These are phyloP conservation scores for Eucalyptus regnans DNA, from an alignment of 345 rosid genomes.

Conservation along the genomic window DNA sequence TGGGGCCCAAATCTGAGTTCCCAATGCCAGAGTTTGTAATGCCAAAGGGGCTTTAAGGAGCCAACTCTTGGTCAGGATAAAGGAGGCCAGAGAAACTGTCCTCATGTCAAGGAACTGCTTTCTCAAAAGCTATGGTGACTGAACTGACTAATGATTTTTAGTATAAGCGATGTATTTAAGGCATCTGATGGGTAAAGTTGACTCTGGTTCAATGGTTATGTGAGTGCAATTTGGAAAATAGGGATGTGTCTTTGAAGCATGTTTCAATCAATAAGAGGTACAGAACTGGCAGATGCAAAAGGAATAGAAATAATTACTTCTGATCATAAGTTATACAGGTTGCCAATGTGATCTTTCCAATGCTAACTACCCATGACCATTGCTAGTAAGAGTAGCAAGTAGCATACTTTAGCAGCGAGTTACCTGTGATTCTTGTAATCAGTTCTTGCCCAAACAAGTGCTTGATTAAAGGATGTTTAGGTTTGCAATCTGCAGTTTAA, in stretches of 20 bases:
- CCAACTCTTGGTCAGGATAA: neutral
- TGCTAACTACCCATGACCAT: neutral
- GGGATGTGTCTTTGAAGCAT: neutral
- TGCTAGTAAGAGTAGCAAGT: neutral
- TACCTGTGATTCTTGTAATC: neutral
- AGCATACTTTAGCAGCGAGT: neutral
- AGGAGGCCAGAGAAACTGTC: neutral
- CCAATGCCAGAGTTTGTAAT: neutral
- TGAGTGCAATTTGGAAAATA: neutral
- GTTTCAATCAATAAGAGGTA: neutral
- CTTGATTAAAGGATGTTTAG: neutral
- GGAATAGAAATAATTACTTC: neutral
- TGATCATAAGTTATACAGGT: neutral
- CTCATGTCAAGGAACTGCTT: neutral
- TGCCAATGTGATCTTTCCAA: neutral
- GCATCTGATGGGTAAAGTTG: neutral
- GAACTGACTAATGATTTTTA: neutral
- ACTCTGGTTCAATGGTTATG: neutral
- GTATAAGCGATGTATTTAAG: neutral
- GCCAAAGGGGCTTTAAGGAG: neutral
- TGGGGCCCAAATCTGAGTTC: neutral
- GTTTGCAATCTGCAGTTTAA: neutral
- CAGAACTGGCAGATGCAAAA: neutral
- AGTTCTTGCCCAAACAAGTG: neutral
- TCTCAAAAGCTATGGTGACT: neutral